A percentile compares a stretch with the other conserved stretches of the same genome.
Conservation (phyloP, 257 asterid species). For the Nicotiana obtusifolia region DNA sequence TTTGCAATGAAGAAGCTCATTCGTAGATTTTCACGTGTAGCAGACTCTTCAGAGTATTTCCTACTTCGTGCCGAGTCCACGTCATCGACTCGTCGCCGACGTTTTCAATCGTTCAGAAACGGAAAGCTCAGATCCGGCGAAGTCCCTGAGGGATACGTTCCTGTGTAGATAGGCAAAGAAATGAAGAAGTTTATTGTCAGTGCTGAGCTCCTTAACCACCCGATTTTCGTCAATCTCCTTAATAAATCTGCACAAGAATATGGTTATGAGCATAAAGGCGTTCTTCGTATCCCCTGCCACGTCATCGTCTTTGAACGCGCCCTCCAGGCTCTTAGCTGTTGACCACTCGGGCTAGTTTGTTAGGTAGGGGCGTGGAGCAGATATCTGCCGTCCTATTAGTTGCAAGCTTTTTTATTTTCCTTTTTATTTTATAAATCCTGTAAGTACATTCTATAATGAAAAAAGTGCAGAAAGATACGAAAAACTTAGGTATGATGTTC, state of each 20-base stretch:
- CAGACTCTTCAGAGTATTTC: constrained; percentile 59
- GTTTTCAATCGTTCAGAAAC: constrained; percentile 17
- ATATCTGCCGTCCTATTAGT: no score
- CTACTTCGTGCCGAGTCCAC: constrained; percentile 33
- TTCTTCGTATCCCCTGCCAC: constrained; percentile 72
- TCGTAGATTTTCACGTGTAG: constrained; percentile 49
- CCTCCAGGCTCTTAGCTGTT: constrained; percentile 42
- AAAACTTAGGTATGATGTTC: no score
- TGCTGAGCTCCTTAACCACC: constrained; percentile 71
- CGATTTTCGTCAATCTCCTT: constrained; percentile 53
- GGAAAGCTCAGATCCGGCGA: constrained; percentile 9
- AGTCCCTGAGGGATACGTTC: constrained; percentile 78
- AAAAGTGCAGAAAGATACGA: not conserved
- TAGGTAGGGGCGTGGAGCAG: no score
- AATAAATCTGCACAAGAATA: constrained; percentile 73
- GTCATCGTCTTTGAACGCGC: constrained; percentile 72
- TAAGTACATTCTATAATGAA: not conserved
- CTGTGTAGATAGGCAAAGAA: constrained; percentile 83
- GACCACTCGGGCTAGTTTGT: no score
- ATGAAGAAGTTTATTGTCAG: constrained; percentile 79
- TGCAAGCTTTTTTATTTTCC: not conserved
- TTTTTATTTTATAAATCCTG: not conserved
- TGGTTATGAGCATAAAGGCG: constrained; percentile 81
- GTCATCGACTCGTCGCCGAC: constrained; percentile 19
- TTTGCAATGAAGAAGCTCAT: constrained; percentile 56